Evolutionary conservation across 495 filamentous ascomycete genomes (phyloP).

Genomic region (Pyrenopolyporus hunteri): DNA sequence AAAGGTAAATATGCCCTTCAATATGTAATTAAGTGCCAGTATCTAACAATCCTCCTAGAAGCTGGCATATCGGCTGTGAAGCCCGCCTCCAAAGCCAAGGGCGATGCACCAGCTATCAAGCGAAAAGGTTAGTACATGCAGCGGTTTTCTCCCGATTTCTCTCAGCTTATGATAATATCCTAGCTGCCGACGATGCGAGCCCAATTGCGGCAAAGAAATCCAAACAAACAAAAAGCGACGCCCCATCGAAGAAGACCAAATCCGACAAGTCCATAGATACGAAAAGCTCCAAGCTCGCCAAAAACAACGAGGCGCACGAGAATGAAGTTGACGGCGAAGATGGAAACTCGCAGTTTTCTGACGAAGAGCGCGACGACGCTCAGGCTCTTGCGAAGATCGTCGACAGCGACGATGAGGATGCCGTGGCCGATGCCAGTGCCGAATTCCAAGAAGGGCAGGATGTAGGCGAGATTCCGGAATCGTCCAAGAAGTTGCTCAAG

Average conservation of each 20-base stretch:
- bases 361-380: conserved; percentile 52
- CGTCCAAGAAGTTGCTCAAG: conserved; percentile 63
- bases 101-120: conserved; percentile 50
- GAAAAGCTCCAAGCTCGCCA: conserved; percentile 36
- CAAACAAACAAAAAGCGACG: conserved; percentile 34
- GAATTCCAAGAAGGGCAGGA: conserved; percentile 55
- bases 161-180: neutral
- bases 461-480: conserved; percentile 67
- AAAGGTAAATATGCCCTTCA: no score
- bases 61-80: conserved; percentile 56
- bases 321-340: conserved; percentile 40
- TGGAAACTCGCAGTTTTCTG: conserved; percentile 37
- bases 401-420: conserved; percentile 74
- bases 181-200: conserved; percentile 51
- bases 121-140: conserved; percentile 53
- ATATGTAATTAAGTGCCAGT: neutral
- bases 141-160: neutral
- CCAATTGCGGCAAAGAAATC: conserved; percentile 48
- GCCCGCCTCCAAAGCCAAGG: conserved; percentile 64
- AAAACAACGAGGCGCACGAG: conserved; percentile 35
- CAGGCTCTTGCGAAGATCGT: conserved; percentile 73
- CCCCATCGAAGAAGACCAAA: conserved; percentile 42
- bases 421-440: conserved; percentile 60
- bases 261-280: conserved; percentile 32
- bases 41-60: conserved; percentile 24